Percentiles rank a stretch among this genome's conserved stretches.
phyloP scores from a whole-genome alignment of 129 eudicot species.

The Pseudognaphalium luteoalbum region DNA sequence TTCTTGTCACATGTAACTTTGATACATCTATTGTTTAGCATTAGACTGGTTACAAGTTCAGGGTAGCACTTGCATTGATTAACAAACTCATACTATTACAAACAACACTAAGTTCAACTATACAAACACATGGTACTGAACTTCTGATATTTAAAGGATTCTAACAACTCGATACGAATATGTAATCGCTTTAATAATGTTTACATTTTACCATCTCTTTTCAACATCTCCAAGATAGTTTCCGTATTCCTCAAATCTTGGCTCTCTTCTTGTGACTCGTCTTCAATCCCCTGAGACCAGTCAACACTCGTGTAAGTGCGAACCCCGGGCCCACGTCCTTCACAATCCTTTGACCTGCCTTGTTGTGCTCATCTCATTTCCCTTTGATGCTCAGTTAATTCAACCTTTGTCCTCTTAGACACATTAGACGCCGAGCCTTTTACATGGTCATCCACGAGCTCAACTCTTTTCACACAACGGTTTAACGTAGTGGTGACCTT shows the following conservation, averaged over 20 bases:
- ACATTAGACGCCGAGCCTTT: conserved; percentile 39
- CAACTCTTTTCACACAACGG: conserved; percentile 62
- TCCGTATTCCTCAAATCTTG: conserved; percentile 61
- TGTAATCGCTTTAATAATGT: background rate
- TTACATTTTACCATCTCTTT: conserved; percentile 32
- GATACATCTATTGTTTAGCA: no score
- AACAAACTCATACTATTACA: background rate
- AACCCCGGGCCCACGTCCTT: conserved; percentile 79
- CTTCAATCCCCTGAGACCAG: conserved; percentile 66
- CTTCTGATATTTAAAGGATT: no score
- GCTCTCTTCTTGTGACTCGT: conserved; percentile 78
- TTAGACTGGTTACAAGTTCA: no score
- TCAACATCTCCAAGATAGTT: conserved; percentile 61
- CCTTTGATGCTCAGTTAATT: conserved; percentile 76
- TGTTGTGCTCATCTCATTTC: conserved; percentile 89
- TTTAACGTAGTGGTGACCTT: conserved; percentile 45
- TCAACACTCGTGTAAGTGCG: conserved; percentile 72
- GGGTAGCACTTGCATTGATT: background rate
- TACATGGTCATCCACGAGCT: conserved; percentile 31
- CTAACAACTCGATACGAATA: background rate
- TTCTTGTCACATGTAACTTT: no score
- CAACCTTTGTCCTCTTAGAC: conserved; percentile 53
- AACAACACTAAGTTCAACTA: background rate
- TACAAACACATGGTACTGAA: background rate
- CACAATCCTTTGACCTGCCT: conserved; percentile 67